phyloP scores from a whole-genome alignment of 2,329 filamentous ascomycete species.

The Colletotrichum tropicicola region DNA sequence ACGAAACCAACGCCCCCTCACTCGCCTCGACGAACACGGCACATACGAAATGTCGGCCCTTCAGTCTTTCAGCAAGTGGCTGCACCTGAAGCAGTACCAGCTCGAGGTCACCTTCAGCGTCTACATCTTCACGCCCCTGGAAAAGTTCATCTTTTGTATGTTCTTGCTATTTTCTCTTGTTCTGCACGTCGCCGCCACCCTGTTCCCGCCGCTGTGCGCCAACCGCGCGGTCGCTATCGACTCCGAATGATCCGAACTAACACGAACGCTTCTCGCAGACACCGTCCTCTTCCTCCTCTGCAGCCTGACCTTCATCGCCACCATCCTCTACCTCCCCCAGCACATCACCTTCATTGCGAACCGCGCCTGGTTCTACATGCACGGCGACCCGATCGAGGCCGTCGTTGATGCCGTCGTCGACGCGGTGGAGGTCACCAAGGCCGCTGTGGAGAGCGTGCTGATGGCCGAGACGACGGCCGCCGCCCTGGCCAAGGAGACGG shows the following conservation, averaged over 20 bases:
- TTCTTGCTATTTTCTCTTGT: constrained; percentile 28
- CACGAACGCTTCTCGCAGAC: constrained; percentile 62
- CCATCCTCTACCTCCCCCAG: constrained; percentile 91
- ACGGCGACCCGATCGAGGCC: constrained; percentile 75
- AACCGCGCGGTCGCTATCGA: too few species aligned
- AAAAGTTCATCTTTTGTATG: constrained; percentile 98
- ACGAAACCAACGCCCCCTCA: neutral
- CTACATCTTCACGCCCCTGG: constrained; percentile 96
- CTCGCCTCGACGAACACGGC: too few species aligned
- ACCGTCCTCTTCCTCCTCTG: constrained; percentile 91
- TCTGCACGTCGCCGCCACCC: too few species aligned
- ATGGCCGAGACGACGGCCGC: constrained; percentile 21
- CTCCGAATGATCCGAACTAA: neutral
- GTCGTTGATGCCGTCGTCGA: constrained; percentile 73
- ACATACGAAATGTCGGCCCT: constrained; percentile 44
- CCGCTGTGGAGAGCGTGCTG: constrained; percentile 45
- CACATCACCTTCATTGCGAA: constrained; percentile 85
- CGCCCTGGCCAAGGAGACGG: constrained; percentile 33
- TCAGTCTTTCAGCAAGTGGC: constrained; percentile 77
- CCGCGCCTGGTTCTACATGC: constrained; percentile 94
- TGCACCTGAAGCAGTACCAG: constrained; percentile 96
- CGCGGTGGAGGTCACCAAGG: constrained; percentile 56
- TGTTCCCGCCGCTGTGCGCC: too few species aligned
- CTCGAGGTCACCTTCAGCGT: constrained; percentile 96
- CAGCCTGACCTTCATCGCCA: constrained; percentile 86